Evolutionary conservation across 1,284 basidiomycete genomes (phyloP).

Genomic region (Porogramme epimiltina): DNA sequence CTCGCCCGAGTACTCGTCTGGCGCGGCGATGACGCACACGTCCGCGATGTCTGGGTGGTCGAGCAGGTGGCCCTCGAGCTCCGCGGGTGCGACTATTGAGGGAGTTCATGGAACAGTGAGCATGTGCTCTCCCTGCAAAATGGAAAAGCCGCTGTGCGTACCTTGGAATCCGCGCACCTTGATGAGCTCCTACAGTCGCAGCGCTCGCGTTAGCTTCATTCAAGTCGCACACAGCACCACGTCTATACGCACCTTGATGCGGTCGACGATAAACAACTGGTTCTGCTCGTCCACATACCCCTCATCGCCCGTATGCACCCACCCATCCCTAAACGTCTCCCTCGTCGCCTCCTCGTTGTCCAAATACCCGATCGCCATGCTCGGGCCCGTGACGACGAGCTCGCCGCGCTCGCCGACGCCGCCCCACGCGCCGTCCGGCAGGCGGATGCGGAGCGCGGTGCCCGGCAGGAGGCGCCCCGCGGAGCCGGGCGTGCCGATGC

Average conservation of each 20-base stretch:
- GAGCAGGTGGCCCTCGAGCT: conserved; percentile 61
- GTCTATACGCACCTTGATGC: conserved; percentile 39
- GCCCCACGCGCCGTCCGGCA: conserved; percentile 38
- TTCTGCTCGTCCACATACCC: conserved; percentile 41
- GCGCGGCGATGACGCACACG: conserved; percentile 68
- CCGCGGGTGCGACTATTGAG: conserved; percentile 40
- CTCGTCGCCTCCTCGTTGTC: conserved; percentile 42
- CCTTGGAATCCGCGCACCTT: conserved; percentile 70
- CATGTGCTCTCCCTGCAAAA: conserved; percentile 5
- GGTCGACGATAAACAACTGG: conserved; percentile 46
- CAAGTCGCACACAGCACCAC: background rate
- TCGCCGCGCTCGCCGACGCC: conserved; percentile 44
- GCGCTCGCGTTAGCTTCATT: background rate
- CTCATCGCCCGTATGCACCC: conserved; percentile 49
- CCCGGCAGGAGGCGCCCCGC: conserved; percentile 43
- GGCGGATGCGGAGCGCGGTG: conserved; percentile 39
- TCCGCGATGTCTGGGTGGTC: conserved; percentile 54
- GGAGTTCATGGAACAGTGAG: too few species aligned
- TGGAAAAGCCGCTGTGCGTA: too few species aligned
- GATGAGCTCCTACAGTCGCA: conserved; percentile 53
- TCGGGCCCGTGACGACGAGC: conserved; percentile 41
- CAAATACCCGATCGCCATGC: conserved; percentile 43
- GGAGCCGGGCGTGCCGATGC: conserved; percentile 35
- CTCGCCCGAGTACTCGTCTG: conserved; percentile 80
- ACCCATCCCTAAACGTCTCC: conserved; percentile 46